These are phyloP conservation scores for Forsythia suspensa DNA, from an alignment of 257 asterid genomes.

Conservation along the genomic window DNA sequence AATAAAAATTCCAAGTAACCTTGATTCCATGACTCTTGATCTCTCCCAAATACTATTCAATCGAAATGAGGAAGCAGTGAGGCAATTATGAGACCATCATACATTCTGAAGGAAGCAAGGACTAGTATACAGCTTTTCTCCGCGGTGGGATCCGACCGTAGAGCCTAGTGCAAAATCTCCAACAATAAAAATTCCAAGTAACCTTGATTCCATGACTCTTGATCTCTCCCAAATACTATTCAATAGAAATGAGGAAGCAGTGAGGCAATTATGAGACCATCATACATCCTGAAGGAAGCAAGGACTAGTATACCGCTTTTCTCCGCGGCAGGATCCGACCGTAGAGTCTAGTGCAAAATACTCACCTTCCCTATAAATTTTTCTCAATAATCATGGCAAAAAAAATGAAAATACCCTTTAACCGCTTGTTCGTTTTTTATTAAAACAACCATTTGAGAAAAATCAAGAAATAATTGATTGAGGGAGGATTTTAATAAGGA, in stretches of 20 bases:
- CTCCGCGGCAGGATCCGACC: too few species aligned
- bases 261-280: not conserved
- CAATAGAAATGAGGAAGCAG: slow-evolving; percentile 6
- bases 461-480: too few species aligned
- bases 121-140: too few species aligned
- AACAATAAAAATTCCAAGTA: not conserved
- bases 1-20: slow-evolving; percentile 4
- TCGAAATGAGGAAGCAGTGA: slow-evolving; percentile 2
- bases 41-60: not conserved
- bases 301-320: not conserved
- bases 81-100: not conserved
- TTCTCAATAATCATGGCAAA: too few species aligned
- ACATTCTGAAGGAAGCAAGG: not conserved
- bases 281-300: not conserved
- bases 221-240: not conserved
- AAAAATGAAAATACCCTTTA: too few species aligned
- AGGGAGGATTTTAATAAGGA: too few species aligned
- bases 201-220: slow-evolving; percentile 10
- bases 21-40: slow-evolving; percentile 8
- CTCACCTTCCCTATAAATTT: too few species aligned
- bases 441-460: too few species aligned
- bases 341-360: too few species aligned
- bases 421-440: too few species aligned
- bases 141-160: too few species aligned
- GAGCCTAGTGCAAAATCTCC: too few species aligned